phyloP scores from a whole-genome alignment of 306 rosid genomes.

The Purshia tridentata region DNA sequence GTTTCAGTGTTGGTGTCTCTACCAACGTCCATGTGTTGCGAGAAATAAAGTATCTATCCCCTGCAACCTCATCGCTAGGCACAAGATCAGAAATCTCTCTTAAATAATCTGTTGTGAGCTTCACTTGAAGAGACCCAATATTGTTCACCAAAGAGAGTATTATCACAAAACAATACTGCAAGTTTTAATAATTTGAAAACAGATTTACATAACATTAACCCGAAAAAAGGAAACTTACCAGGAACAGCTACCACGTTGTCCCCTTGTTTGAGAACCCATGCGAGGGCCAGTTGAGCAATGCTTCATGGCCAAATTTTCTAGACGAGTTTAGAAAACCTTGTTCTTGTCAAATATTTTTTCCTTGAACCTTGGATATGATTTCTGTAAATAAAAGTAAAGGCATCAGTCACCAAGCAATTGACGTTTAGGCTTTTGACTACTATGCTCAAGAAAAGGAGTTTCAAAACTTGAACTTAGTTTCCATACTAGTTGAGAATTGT shows the following conservation, averaged over 20 bases:
- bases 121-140: constrained; percentile 23
- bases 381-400: constrained; percentile 20
- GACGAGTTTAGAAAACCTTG: constrained; percentile 35
- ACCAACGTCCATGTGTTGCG: constrained; percentile 54
- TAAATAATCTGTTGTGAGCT: constrained; percentile 36
- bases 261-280: too few relatives aligned
- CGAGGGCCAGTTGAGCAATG: too few relatives aligned
- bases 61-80: constrained; percentile 40
- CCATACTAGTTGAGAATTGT: neutral
- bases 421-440: too few relatives aligned
- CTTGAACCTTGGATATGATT: constrained; percentile 39
- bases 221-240: constrained; percentile 21
- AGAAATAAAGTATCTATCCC: constrained; percentile 31
- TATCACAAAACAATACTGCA: neutral
- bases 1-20: constrained; percentile 7
- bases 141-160: neutral
- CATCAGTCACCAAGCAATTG: too few relatives aligned
- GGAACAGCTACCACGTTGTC: constrained; percentile 39
- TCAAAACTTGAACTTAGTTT: neutral
- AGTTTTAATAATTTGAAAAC: too few relatives aligned
- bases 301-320: constrained; percentile 45
- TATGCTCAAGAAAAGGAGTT: too few relatives aligned
- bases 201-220: too few relatives aligned
- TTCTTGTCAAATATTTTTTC: constrained; percentile 46
- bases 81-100: constrained; percentile 40